Conservation (phyloP, 2,329 filamentous ascomycete genomes). For the Phialemonium atrogriseum region DNA sequence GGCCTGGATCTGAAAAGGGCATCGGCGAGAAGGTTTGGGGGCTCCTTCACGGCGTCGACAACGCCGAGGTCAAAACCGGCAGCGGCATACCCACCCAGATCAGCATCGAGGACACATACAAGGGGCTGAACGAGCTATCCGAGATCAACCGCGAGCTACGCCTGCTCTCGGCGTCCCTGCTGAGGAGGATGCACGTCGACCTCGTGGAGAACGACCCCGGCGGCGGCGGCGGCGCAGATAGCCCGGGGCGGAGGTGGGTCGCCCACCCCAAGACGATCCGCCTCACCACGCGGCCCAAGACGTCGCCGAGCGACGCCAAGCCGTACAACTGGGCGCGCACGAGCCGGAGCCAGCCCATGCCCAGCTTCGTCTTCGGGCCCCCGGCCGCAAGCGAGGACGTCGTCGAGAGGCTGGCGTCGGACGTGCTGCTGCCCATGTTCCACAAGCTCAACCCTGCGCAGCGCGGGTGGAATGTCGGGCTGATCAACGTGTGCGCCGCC, state of each 20-base stretch:
- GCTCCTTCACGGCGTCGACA: slow-evolving; percentile 1
- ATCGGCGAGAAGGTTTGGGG: slow-evolving; percentile 2
- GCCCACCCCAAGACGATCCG: slow-evolving; percentile 76
- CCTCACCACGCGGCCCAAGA: slow-evolving; percentile 60
- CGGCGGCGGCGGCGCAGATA: slow-evolving; percentile 7
- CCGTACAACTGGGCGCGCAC: slow-evolving; percentile 57
- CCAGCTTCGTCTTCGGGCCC: slow-evolving; percentile 63
- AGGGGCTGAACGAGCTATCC: slow-evolving; percentile 54
- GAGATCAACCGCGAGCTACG: slow-evolving; percentile 60
- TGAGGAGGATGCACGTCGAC: slow-evolving; percentile 73
- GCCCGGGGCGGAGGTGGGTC: slow-evolving; percentile 47
- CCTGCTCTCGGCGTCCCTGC: slow-evolving; percentile 59
- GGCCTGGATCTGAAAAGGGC: background rate
- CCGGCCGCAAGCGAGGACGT: slow-evolving; percentile 39
- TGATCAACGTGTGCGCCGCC: slow-evolving; percentile 80
- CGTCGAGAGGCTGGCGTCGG: slow-evolving; percentile 60
- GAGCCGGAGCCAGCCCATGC: slow-evolving; percentile 68
- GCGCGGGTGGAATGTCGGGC: slow-evolving; percentile 65
- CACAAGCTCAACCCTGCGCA: slow-evolving; percentile 62
- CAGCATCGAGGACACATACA: slow-evolving; percentile 90
- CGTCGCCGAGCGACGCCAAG: slow-evolving; percentile 27
- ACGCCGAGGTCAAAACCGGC: background rate
- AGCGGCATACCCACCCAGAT: slow-evolving; percentile 25
- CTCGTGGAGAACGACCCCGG: slow-evolving; percentile 46
- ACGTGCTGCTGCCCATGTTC: slow-evolving; percentile 64